Base-by-base conservation (phyloP, 371 early-diverging fungal species). In the Apophysomyces variabilis region DNA sequence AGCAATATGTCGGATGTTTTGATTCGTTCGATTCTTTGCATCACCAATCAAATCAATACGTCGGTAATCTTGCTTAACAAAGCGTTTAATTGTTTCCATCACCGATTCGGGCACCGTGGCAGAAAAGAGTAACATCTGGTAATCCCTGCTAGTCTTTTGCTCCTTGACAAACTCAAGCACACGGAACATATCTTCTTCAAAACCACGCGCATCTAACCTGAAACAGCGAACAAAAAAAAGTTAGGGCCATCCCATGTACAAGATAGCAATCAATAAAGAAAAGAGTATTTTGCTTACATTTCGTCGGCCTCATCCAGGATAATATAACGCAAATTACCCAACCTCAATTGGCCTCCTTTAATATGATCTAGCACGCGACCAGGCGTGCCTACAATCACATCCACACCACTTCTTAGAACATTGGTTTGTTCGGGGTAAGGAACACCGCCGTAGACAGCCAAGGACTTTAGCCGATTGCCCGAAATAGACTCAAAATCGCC, bases 291-390 rank as follows among this genome's bases (percentile, higher is more conserved):
- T 57, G 54, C 66, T 66, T 66, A 70, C 94, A 91, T 92, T 73
- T 92, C 92, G 79, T 99, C 99, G 7, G 97, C 97, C 81, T 99
- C 99, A 75, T 99, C 99, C 60, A 99, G 72, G 67, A 91, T 87
- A 57, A 95, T 81, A 70, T 93, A 95, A 47, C 83, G 79, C 44
- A 96, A 73, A 57, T 84, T 75, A 60, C 86, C 80, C 41, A 96
- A 85, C 43, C 87, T 88, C 59, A 97, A 76, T 67, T 85, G 90
- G 65, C 90, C 92, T 68, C 89, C 93, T 60, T 97, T 92, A 66
- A 98, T 90, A 60, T 96, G 92, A 75, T 99, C 99, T 60, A 97
- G 87, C 38, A 98, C 80, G 71, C 99, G 93, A 36, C 99, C 99
- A 5, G 99, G 99, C 13, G 99, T 98, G 50, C 98, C 99, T 38